Conservation (phyloP, 2,329 filamentous ascomycete genomes). For the Cytospora leucostoma region DNA sequence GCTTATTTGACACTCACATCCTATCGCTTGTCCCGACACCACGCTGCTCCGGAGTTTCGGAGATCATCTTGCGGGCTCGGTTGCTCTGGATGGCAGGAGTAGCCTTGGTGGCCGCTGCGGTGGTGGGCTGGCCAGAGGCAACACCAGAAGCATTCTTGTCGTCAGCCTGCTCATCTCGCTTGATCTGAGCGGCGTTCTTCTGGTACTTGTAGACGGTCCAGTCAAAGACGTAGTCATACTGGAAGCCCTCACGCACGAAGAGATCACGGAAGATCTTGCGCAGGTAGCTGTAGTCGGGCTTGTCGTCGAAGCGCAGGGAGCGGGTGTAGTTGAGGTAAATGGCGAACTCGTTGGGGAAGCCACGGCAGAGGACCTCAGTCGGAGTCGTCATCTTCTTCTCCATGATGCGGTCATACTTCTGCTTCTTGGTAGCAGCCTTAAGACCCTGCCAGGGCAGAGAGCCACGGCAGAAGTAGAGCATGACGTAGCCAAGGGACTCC, state of each 20-base stretch:
- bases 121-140: constrained; percentile 62
- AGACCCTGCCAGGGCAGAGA: constrained; percentile 98
- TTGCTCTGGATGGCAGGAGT: constrained; percentile 69
- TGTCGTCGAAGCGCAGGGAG: constrained; percentile 97
- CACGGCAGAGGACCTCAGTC: constrained; percentile 96
- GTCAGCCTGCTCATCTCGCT: constrained; percentile 76
- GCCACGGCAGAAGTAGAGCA: constrained; percentile 99
- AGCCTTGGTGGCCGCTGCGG: constrained; percentile 59
- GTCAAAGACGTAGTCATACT: constrained; percentile 99
- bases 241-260: constrained; percentile 98
- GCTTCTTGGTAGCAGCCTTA: constrained; percentile 98
- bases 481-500: constrained; percentile 98
- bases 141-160: constrained; percentile 72
- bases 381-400: constrained; percentile 99
- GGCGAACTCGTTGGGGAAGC: constrained; percentile 98
- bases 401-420: constrained; percentile 99
- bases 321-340: constrained; percentile 99
- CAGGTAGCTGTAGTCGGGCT: constrained; percentile 99
- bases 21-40: constrained; percentile 80
- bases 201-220: constrained; percentile 99
- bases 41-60: constrained; percentile 71
- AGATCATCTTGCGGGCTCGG: constrained; percentile 83
- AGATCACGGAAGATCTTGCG: constrained; percentile 99
- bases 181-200: constrained; percentile 96
- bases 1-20: constrained; percentile 86